Evolutionary conservation across 2,329 filamentous ascomycete species (phyloP).

Genomic region (Monilinia aucupariae): DNA sequence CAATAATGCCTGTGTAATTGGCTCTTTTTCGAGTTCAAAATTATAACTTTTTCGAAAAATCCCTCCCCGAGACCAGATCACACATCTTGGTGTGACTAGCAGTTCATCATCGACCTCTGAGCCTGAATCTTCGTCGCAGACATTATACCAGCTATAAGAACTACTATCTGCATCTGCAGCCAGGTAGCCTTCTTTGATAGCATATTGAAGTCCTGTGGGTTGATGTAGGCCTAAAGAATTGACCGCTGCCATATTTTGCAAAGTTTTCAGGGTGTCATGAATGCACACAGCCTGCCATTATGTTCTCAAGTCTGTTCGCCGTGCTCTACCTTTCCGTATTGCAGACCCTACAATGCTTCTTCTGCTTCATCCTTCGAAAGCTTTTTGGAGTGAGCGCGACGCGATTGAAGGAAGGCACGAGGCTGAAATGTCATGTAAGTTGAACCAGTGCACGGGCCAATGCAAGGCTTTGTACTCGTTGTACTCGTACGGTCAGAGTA

Average conservation of each 20-base stretch:
- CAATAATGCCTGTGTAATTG: slow-evolving; percentile 78
- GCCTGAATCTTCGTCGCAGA: slow-evolving; percentile 41
- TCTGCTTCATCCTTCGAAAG: background rate
- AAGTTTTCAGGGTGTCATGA: slow-evolving; percentile 20
- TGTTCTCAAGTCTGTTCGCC: background rate
- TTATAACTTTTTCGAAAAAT: slow-evolving; percentile 80
- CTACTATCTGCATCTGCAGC: slow-evolving; percentile 58
- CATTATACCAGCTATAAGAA: slow-evolving; percentile 72
- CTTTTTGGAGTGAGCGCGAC: background rate
- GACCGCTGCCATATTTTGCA: slow-evolving; percentile 71
- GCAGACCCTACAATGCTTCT: background rate
- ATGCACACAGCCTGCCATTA: slow-evolving; percentile 13
- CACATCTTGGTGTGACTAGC: slow-evolving; percentile 33
- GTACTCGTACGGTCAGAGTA: too few species aligned
- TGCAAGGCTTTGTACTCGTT: too few species aligned
- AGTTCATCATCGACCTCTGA: slow-evolving; percentile 34
- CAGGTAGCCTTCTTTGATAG: slow-evolving; percentile 74
- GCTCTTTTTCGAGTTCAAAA: slow-evolving; percentile 81
- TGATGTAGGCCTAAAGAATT: slow-evolving; percentile 87
- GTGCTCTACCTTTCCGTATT: background rate
- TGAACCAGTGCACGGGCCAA: background rate
- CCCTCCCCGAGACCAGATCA: slow-evolving; percentile 79
- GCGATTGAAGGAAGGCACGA: slow-evolving; percentile 4
- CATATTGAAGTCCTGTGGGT: slow-evolving; percentile 76
- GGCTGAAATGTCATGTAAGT: background rate